Percentiles rank a stretch among this genome's conserved stretches.
These are phyloP conservation scores for Cinnamomum chago DNA, from an alignment of 164 flowering plant genomes.

Conservation along the genomic window DNA sequence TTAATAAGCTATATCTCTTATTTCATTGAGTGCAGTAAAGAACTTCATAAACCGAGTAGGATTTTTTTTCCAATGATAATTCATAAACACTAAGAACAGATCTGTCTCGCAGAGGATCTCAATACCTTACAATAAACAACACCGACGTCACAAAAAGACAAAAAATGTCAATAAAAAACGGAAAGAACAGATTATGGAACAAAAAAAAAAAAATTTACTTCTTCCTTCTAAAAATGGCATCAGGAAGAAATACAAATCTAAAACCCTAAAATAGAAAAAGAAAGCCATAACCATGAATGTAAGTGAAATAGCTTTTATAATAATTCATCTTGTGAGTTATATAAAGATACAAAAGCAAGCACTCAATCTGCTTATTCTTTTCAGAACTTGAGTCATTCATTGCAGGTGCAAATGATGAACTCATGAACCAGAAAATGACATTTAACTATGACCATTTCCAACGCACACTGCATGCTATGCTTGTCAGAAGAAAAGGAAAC, in stretches of 20 bases:
- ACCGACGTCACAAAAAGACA: background rate
- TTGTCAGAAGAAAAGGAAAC: too few relatives aligned
- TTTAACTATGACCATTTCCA: too few relatives aligned
- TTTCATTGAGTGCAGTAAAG: constrained; percentile 1
- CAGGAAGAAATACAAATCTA: background rate
- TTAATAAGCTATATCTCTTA: constrained; percentile 1
- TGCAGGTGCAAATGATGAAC: background rate
- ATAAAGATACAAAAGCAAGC: too few relatives aligned
- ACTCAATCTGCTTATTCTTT: too few relatives aligned
- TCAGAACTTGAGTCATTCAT: background rate
- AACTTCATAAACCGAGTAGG: background rate
- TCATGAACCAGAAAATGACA: background rate
- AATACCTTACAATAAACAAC: background rate
- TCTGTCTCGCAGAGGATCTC: background rate
- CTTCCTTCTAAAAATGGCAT: background rate
- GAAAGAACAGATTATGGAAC: too few relatives aligned
- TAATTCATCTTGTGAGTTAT: too few relatives aligned
- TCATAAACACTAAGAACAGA: background rate
- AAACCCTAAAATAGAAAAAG: background rate
- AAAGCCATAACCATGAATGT: too few relatives aligned
- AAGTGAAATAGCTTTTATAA: too few relatives aligned
- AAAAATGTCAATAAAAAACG: background rate
- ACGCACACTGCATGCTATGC: too few relatives aligned
- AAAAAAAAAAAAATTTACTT: background rate
- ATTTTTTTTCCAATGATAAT: too few relatives aligned